A percentile compares a stretch with the other conserved stretches of the same genome.
These are phyloP conservation scores for Delitschia confertaspora DNA, from an alignment of 495 filamentous ascomycete species.

Conservation along the genomic window DNA sequence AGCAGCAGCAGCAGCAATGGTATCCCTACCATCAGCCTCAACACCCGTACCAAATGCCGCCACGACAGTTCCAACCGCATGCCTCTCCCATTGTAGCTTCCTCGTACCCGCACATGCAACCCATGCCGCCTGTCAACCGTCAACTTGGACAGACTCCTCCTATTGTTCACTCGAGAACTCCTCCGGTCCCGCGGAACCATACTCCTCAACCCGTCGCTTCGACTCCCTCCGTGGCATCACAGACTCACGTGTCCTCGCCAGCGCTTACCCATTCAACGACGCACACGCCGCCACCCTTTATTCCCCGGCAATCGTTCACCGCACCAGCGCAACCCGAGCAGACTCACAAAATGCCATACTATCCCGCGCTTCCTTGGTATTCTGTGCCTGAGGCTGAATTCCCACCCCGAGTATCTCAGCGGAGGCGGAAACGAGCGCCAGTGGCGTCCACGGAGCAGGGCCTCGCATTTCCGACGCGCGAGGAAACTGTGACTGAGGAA, in stretches of 20 bases:
- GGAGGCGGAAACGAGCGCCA: conserved; percentile 37
- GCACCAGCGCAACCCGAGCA: conserved; percentile 22
- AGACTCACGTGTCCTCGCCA: conserved; percentile 23
- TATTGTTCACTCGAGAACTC: conserved; percentile 22
- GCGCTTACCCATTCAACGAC: conserved; percentile 14
- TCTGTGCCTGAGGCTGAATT: conserved; percentile 61
- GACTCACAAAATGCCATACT: conserved; percentile 42
- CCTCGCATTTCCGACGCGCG: conserved; percentile 46
- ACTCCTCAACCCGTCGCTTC: conserved; percentile 20
- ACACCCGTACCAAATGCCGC: conserved; percentile 19
- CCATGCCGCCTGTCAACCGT: conserved; percentile 28
- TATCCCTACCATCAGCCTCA: conserved; percentile 28
- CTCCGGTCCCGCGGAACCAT: conserved; percentile 13
- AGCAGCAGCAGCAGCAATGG: conserved; percentile 27
- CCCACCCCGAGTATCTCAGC: conserved; percentile 43
- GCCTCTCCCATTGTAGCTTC: conserved; percentile 34
- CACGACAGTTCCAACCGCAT: conserved; percentile 24
- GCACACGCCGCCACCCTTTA: conserved; percentile 15
- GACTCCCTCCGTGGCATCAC: conserved; percentile 17
- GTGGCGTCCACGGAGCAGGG: conserved; percentile 34
- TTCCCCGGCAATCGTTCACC: conserved; percentile 15
- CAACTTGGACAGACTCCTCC: conserved; percentile 24
- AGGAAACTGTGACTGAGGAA: conserved; percentile 27
- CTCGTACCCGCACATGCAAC: conserved; percentile 31
- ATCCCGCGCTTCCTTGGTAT: conserved; percentile 73